Conservation (phyloP, 1,284 basidiomycete genomes). For the Coniferiporia weirii region DNA sequence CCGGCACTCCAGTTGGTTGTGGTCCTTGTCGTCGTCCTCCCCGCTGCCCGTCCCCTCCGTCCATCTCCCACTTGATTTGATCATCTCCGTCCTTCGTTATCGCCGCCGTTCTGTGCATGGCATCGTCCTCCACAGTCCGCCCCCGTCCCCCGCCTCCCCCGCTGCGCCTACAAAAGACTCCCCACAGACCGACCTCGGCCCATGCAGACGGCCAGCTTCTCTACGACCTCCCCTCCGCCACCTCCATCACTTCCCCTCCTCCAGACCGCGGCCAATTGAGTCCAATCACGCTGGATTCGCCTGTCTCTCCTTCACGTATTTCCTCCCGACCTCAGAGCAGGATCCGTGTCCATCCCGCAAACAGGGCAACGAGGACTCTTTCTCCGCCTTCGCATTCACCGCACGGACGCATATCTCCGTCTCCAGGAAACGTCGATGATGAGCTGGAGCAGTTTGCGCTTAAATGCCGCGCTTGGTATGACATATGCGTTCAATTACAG, state of each 20-base stretch:
- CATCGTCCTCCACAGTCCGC: constrained; percentile 42
- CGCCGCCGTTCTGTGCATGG: background rate
- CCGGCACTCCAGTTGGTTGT: background rate
- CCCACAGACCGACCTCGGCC: constrained; percentile 39
- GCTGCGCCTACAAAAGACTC: constrained; percentile 46
- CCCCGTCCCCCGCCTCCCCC: constrained; percentile 60
- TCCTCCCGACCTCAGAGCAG: constrained; percentile 44
- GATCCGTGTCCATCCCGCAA: constrained; percentile 35
- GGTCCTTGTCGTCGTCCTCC: background rate
- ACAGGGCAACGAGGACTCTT: constrained; percentile 11
- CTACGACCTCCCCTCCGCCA: constrained; percentile 67
- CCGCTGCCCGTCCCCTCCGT: background rate
- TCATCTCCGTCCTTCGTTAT: no score
- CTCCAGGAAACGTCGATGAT: constrained; percentile 48
- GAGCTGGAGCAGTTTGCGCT: constrained; percentile 72
- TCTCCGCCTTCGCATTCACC: constrained; percentile 43
- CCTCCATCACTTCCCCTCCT: constrained; percentile 44
- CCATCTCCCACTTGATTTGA: no score
- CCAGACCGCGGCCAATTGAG: constrained; percentile 37
- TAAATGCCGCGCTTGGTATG: constrained; percentile 67
- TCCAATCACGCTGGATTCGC: constrained; percentile 48
- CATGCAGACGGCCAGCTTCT: constrained; percentile 47
- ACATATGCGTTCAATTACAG: constrained; percentile 9
- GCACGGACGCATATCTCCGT: constrained; percentile 58
- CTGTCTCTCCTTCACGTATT: constrained; percentile 45